Evolutionary conservation across 2,329 filamentous ascomycete genomes (phyloP).

Genomic region (Colletotrichum phormii): DNA sequence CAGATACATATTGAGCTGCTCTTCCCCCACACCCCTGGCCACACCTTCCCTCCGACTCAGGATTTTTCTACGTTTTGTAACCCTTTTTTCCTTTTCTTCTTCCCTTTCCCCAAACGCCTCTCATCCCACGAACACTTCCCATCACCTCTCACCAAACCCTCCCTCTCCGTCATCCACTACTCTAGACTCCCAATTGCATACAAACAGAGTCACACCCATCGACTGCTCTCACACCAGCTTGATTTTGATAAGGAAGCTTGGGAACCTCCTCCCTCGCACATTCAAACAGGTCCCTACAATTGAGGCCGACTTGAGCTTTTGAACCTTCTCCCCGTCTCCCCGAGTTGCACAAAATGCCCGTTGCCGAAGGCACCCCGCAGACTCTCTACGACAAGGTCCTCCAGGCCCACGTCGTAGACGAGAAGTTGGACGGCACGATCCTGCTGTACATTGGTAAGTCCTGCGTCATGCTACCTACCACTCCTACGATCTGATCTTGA

Average conservation of each 20-base stretch:
- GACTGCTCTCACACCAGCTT: not conserved
- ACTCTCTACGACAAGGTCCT: conserved; percentile 99
- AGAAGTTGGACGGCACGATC: conserved; percentile 93
- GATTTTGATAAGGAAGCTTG: conserved; percentile 2
- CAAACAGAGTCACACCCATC: not conserved
- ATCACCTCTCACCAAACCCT: not conserved
- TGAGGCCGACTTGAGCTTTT: conserved; percentile 8
- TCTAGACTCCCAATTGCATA: not conserved
- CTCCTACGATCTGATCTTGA: not conserved
- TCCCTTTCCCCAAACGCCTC: conserved; percentile 11
- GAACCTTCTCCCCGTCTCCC: not conserved
- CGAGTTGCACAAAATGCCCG: conserved; percentile 74
- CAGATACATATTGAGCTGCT: conserved; percentile 37
- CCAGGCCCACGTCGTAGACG: conserved; percentile 91
- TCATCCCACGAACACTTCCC: conserved; percentile 22
- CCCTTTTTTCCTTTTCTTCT: conserved; percentile 10
- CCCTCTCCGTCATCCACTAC: not conserved
- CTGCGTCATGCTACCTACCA: not conserved
- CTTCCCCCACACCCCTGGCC: conserved; percentile 32
- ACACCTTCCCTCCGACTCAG: conserved; percentile 17
- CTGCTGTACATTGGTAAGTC: conserved; percentile 90
- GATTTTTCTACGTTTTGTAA: conserved; percentile 30
- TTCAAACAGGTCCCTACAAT: not conserved
- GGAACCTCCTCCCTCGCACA: not conserved
- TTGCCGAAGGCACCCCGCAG: conserved; percentile 76